These are phyloP conservation scores for Grosmannia huntii DNA, from an alignment of 2,329 filamentous ascomycete genomes.

Conservation along the genomic window DNA sequence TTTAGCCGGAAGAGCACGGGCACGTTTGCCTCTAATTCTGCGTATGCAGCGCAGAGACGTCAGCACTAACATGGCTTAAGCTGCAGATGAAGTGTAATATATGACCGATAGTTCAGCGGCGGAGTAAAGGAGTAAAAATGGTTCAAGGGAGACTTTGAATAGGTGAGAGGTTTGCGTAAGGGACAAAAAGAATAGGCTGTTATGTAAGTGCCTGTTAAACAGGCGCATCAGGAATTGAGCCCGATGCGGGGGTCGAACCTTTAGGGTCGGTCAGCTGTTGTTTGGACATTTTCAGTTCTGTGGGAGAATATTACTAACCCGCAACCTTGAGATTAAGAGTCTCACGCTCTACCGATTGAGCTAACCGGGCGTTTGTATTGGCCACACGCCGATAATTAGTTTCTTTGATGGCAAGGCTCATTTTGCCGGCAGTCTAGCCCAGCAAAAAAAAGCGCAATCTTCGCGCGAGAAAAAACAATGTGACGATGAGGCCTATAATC, in stretches of 20 bases:
- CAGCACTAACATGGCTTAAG: no score
- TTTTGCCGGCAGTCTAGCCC: background rate
- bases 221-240: constrained; percentile 27
- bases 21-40: no score
- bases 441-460: no score
- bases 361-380: constrained; percentile 35
- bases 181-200: background rate
- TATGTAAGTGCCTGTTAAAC: constrained; percentile 2
- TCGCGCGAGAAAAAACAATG: no score
- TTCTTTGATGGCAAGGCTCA: background rate
- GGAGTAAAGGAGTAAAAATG: background rate
- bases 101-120: background rate
- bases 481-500: no score
- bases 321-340: constrained; percentile 40
- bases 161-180: background rate
- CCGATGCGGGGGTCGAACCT: constrained; percentile 32
- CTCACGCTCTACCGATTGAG: constrained; percentile 63
- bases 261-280: background rate
- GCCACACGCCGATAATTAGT: background rate
- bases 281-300: no score
- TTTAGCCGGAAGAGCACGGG: no score
- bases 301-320: constrained; percentile 9
- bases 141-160: background rate
- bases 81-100: no score
- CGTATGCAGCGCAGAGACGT: no score